A percentile compares a stretch with the other conserved stretches of the same genome.
These are phyloP conservation scores for Podospora bellae-mahoneyi DNA, from an alignment of 495 filamentous ascomycete species.

Conservation along the genomic window DNA sequence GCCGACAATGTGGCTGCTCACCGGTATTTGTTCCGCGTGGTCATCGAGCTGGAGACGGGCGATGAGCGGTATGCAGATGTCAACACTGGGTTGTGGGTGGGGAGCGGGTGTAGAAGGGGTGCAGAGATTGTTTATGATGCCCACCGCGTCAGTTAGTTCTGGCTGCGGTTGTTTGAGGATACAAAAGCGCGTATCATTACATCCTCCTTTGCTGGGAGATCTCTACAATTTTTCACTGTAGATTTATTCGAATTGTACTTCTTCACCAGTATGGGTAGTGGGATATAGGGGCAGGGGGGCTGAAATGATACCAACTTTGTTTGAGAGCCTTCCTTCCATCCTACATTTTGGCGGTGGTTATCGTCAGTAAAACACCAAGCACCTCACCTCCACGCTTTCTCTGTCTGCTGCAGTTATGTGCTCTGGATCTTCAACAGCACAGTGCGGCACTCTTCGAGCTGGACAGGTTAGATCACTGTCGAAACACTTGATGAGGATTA, in stretches of 20 bases:
- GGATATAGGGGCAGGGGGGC: too few relatives aligned
- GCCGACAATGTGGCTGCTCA: conserved; percentile 31
- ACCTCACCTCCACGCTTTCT: not conserved
- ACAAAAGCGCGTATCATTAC: not conserved
- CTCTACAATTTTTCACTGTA: not conserved
- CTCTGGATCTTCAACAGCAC: conserved; percentile 31
- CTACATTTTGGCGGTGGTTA: not conserved
- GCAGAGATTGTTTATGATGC: conserved; percentile 37
- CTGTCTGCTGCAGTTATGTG: not conserved
- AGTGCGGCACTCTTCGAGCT: conserved; percentile 60
- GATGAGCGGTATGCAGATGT: conserved; percentile 29
- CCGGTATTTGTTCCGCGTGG: conserved; percentile 30
- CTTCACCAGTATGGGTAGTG: too few relatives aligned
- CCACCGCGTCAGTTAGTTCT: conserved; percentile 27
- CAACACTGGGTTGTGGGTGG: conserved; percentile 29
- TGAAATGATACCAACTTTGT: too few relatives aligned
- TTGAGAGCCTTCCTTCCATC: too few relatives aligned
- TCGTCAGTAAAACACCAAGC: not conserved
- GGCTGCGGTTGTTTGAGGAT: not conserved
- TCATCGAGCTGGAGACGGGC: conserved; percentile 32
- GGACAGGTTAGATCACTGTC: conserved; percentile 55
- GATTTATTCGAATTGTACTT: not conserved
- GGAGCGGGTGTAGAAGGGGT: conserved; percentile 29
- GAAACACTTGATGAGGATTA: conserved; percentile 69
- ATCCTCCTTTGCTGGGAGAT: not conserved